Evolutionary conservation across 345 rosid genomes (phyloP).

Genomic region (Anastatica hierochuntica): DNA sequence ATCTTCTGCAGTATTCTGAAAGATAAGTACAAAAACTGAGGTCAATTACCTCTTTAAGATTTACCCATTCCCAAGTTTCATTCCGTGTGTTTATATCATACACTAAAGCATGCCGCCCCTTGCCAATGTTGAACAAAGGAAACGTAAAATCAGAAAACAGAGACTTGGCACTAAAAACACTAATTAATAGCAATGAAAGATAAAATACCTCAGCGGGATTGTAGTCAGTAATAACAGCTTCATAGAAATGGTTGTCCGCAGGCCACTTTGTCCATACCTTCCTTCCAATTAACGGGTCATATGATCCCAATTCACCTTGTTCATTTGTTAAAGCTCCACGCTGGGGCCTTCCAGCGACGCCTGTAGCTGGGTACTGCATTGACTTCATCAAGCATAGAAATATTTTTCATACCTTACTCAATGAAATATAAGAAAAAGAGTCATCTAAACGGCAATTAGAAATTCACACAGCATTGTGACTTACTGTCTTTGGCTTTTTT

Average conservation of each 20-base stretch:
- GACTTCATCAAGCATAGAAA: conserved; percentile 37
- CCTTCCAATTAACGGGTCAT: conserved; percentile 64
- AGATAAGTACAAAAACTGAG: not conserved
- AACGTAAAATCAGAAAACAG: conserved; percentile 15
- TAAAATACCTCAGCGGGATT: conserved; percentile 52
- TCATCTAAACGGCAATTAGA: not conserved
- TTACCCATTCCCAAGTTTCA: conserved; percentile 97
- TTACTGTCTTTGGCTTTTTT: conserved; percentile 82
- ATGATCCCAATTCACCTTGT: conserved; percentile 53
- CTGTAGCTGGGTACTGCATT: conserved; percentile 58
- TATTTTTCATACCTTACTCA: conserved; percentile 14
- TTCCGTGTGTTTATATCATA: conserved; percentile 65
- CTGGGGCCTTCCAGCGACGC: conserved; percentile 57
- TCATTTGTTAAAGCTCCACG: conserved; percentile 51
- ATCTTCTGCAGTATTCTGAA: not conserved
- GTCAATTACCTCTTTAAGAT: conserved; percentile 82
- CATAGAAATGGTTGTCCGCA: conserved; percentile 77
- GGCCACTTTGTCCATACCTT: conserved; percentile 99
- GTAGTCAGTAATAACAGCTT: conserved; percentile 80
- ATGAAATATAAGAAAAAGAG: not conserved
- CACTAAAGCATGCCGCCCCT: conserved; percentile 92
- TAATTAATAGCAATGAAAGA: not conserved
- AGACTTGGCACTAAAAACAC: conserved; percentile 6
- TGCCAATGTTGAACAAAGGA: conserved; percentile 15
- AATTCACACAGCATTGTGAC: conserved; percentile 23